Base-by-base conservation (phyloP, 257 asterid species). In the Fraxinus cuspidata region DNA sequence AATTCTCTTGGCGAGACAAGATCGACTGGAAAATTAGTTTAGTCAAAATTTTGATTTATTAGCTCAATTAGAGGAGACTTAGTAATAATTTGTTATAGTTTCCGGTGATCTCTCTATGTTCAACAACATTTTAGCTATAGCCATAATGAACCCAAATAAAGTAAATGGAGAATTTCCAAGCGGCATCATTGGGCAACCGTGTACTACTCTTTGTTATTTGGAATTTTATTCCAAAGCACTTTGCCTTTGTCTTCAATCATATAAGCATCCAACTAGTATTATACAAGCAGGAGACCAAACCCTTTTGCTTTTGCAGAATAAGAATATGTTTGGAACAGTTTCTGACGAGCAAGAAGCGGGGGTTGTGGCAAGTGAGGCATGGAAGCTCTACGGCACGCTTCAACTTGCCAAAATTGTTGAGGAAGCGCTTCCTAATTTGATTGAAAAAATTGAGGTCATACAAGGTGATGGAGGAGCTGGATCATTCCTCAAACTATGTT, bases 401-500 rank as follows among this genome's bases (percentile, higher is more conserved):
- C 72, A 73, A 47, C 84, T 87, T 0, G 81, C 90, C 31, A 29
- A 83, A 4, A 1, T 87, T 71, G 80, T 78, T 0, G 44, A 21
- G n/a, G 74, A 81, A 51, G 82, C 80, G 31, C 86, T 90, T 5
- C 87, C 88, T 27, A 77, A 77, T 18, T 28, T 84, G 10, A 5
- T 92, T 40, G 76, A 79, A 70, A 83, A 74, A 65, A 49, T 88
- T 35, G 89, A 87, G 11, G 47, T 89, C 16, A 42, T 87, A 0
- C 77, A 89, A 76, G 96, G 96, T 9, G 89, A 88, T 72, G 96
- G 96, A 2, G 76, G 86, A 34, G 83, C 38, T 27, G 96, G 95
- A 19, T 86, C 92, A 66, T 38, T 85, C 28, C 80, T 91, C 75
- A 74, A 88, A 21, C 75, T 89, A 75, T 81, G 76, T 38, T 89